These are phyloP conservation scores for Myrica gale DNA, from an alignment of 306 rosid species.

Conservation along the genomic window DNA sequence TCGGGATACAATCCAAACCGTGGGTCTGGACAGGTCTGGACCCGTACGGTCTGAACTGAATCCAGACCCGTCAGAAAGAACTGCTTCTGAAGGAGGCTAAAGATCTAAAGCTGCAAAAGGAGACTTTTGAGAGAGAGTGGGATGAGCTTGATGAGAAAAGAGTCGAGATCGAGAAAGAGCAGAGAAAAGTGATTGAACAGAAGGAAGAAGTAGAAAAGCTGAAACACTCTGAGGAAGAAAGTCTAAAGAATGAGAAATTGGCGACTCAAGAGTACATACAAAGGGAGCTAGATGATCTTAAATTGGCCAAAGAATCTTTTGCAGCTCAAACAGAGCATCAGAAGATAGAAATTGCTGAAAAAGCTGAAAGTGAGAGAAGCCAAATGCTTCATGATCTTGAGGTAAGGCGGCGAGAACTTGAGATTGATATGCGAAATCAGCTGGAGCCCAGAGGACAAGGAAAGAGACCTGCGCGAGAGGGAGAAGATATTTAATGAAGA, in stretches of 20 bases:
- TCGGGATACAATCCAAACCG: no score
- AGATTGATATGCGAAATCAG: slow-evolving; percentile 75
- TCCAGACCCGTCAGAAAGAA: slow-evolving; percentile 68
- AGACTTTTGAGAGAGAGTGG: slow-evolving; percentile 95
- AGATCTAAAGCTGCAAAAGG: slow-evolving; percentile 82
- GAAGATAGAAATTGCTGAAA: slow-evolving; percentile 63
- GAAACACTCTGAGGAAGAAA: slow-evolving; percentile 68
- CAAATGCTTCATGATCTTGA: slow-evolving; percentile 80
- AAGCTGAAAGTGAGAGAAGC: slow-evolving; percentile 63
- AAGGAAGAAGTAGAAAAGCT: slow-evolving; percentile 69
- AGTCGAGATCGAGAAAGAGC: slow-evolving; percentile 71
- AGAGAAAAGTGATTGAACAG: slow-evolving; percentile 53
- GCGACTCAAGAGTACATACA: slow-evolving; percentile 51
- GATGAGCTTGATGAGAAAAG: slow-evolving; percentile 87
- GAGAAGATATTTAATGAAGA: slow-evolving; percentile 71
- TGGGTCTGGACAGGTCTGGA: rapidly evolving
- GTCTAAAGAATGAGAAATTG: slow-evolving; percentile 63
- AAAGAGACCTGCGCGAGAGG: slow-evolving; percentile 59
- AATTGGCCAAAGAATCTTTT: slow-evolving; percentile 79
- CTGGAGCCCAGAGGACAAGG: slow-evolving; percentile 83
- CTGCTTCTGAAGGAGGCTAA: slow-evolving; percentile 78
- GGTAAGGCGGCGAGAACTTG: slow-evolving; percentile 63
- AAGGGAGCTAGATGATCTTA: slow-evolving; percentile 71
- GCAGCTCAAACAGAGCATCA: slow-evolving; percentile 70
- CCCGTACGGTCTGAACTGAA: rapidly evolving